Conservation (phyloP, 306 rosid species). For the Sphenostylis stenocarpa region DNA sequence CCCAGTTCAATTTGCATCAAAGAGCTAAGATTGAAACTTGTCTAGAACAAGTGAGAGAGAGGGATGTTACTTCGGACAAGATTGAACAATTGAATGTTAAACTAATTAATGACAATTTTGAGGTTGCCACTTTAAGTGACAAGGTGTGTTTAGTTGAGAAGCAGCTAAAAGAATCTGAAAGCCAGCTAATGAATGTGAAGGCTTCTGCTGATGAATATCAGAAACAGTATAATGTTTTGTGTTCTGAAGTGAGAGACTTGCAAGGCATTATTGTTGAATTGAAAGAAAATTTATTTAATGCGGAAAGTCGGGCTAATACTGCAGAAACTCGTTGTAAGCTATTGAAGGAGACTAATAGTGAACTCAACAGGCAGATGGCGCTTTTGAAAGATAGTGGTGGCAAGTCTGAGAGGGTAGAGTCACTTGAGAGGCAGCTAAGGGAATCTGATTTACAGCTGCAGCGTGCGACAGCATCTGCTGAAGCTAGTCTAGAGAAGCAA, state of each 20-base stretch:
- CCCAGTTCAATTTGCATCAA: constrained; percentile 66
- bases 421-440: constrained; percentile 58
- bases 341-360: constrained; percentile 40
- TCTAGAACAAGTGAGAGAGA: constrained; percentile 43
- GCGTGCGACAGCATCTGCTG: constrained; percentile 78
- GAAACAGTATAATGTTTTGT: constrained; percentile 35
- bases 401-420: constrained; percentile 45
- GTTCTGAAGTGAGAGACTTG: constrained; percentile 42
- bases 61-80: constrained; percentile 35
- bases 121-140: constrained; percentile 41
- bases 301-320: constrained; percentile 48
- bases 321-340: constrained; percentile 47
- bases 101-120: constrained; percentile 38
- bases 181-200: constrained; percentile 45
- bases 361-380: constrained; percentile 49
- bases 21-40: constrained; percentile 54
- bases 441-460: constrained; percentile 60
- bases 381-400: constrained; percentile 40
- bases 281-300: constrained; percentile 43
- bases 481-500: constrained; percentile 87
- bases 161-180: constrained; percentile 55
- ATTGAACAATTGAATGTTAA: constrained; percentile 39
- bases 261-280: constrained; percentile 40
- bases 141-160: constrained; percentile 55
- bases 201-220: constrained; percentile 47